Percentiles rank a stretch among this genome's conserved stretches.
Evolutionary conservation across 75 land plant genomes (phyloP).

Genomic region (Gnetum montanum): DNA sequence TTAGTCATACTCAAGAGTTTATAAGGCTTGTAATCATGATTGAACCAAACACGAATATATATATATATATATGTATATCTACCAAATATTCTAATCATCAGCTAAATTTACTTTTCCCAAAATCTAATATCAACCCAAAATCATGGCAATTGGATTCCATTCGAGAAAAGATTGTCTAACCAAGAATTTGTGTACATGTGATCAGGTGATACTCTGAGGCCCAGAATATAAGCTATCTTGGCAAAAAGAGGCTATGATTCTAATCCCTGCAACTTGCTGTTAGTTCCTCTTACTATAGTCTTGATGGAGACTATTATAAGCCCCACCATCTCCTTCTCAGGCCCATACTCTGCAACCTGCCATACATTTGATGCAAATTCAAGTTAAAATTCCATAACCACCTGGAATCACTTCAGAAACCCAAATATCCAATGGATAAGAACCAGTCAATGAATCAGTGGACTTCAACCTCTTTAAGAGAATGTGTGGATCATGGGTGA

Average conservation of each 20-base stretch:
- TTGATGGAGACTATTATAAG: slow-evolving; percentile 57
- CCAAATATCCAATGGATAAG: too few species aligned
- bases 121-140: too few species aligned
- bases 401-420: too few species aligned
- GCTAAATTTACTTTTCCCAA: too few species aligned
- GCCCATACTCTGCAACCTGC: slow-evolving; percentile 52
- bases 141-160: not conserved
- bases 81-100: not conserved
- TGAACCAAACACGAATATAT: not conserved
- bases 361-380: too few species aligned
- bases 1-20: not conserved
- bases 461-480: too few species aligned
- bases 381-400: too few species aligned
- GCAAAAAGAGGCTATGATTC: not conserved
- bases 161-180: not conserved
- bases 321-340: slow-evolving; percentile 38
- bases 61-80: not conserved
- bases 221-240: slow-evolving; percentile 40
- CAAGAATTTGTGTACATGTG: slow-evolving; percentile 13
- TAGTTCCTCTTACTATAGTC: slow-evolving; percentile 34
- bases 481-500: too few species aligned
- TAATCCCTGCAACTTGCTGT: not conserved
- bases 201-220: slow-evolving; percentile 42
- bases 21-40: not conserved
- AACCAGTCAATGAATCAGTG: too few species aligned